These are phyloP conservation scores for Pyrenula aspistea DNA, from an alignment of 495 filamentous ascomycete species.

Conservation along the genomic window DNA sequence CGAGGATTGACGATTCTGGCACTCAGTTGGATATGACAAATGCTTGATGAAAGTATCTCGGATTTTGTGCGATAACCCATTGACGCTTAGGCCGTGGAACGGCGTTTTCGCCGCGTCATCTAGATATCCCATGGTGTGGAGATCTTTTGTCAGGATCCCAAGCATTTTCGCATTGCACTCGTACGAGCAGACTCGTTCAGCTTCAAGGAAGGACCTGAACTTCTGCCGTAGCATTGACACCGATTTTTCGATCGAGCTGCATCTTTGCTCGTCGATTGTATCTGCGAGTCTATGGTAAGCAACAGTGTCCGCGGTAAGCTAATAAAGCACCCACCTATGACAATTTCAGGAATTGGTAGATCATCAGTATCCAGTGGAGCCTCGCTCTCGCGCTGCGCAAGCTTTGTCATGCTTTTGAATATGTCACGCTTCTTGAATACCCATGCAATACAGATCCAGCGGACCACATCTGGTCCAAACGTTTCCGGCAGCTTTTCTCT, in stretches of 20 bases:
- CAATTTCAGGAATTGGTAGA: background rate
- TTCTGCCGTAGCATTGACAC: background rate
- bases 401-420: background rate
- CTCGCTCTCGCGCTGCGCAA: background rate
- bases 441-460: slow-evolving; percentile 16
- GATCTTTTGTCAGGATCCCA: background rate
- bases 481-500: slow-evolving; percentile 1
- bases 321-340: background rate
- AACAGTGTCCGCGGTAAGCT: background rate
- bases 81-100: background rate
- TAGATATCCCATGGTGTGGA: background rate
- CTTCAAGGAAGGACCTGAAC: background rate
- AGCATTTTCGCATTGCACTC: background rate
- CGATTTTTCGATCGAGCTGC: background rate
- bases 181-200: background rate
- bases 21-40: background rate
- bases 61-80: background rate
- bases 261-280: background rate
- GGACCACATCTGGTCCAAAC: slow-evolving; percentile 5
- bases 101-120: background rate
- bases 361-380: background rate
- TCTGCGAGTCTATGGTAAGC: background rate
- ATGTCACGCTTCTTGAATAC: slow-evolving; percentile 5
- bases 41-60: background rate
- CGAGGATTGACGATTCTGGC: background rate